Conservation (phyloP, 2,329 filamentous ascomycete genomes). For the Albophoma yamanashiensis region DNA sequence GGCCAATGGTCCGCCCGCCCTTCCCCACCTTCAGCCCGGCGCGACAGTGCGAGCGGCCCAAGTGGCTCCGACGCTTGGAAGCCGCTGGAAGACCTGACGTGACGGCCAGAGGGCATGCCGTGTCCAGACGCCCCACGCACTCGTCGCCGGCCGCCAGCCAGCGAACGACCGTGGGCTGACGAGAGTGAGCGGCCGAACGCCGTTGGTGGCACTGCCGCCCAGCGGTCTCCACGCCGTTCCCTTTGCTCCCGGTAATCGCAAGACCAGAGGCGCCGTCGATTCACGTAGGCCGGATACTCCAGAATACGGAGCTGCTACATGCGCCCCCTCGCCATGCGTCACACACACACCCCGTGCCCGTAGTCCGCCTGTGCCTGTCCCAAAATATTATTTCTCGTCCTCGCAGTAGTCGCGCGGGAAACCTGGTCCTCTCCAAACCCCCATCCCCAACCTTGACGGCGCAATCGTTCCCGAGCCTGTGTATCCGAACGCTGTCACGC, state of each 20-base stretch:
- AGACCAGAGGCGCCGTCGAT: slow-evolving; percentile 15
- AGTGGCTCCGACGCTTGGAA: slow-evolving; percentile 7
- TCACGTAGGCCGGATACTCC: slow-evolving; percentile 14
- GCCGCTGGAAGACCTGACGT: slow-evolving; percentile 7
- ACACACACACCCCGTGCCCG: slow-evolving; percentile 7
- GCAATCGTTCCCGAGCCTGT: not conserved
- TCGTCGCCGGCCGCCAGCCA: not conserved
- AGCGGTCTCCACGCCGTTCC: not conserved
- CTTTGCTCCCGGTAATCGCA: slow-evolving; percentile 19
- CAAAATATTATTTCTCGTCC: slow-evolving; percentile 30
- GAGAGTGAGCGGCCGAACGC: not conserved
- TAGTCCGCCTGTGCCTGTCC: slow-evolving; percentile 10
- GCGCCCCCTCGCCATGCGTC: slow-evolving; percentile 12
- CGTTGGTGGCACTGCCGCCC: not conserved
- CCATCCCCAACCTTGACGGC: slow-evolving; percentile 1
- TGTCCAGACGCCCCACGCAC: not conserved
- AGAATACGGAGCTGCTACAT: slow-evolving; percentile 12
- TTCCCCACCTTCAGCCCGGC: slow-evolving; percentile 3
- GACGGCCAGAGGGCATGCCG: not conserved
- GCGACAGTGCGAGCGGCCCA: slow-evolving; percentile 1
- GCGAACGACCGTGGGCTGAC: not conserved
- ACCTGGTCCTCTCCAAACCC: slow-evolving; percentile 5
- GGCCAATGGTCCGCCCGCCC: slow-evolving; percentile 6
- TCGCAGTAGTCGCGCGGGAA: slow-evolving; percentile 11
- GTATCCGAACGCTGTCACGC: not conserved